A percentile compares a stretch with the other conserved stretches of the same genome.
phyloP scores from a whole-genome alignment of 352 stramenopile genomes.

The Plasmopara muralis region DNA sequence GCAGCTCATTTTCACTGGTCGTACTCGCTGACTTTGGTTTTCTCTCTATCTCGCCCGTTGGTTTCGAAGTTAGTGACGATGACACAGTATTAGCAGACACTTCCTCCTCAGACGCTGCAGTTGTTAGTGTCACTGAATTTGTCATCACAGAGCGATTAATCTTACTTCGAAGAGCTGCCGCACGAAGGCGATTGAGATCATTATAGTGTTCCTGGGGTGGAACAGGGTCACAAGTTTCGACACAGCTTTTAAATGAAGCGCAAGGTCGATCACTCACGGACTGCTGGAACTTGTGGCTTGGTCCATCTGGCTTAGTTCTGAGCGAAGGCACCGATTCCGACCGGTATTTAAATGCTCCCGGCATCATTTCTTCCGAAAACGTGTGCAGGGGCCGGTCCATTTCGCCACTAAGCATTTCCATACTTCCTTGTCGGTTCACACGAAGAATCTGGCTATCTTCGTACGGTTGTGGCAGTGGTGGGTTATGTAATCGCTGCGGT shows the following conservation, averaged over 20 bases:
- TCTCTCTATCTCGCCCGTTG: constrained; percentile 1
- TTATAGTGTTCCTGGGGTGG: not conserved
- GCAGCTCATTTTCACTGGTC: constrained; percentile 33
- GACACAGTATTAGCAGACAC: constrained; percentile 3
- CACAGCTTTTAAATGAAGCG: no score
- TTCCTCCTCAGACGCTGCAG: not conserved
- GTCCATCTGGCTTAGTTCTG: constrained; percentile 4
- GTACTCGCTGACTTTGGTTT: constrained; percentile 11
- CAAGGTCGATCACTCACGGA: constrained; percentile 6
- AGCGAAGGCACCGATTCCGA: constrained; percentile 17
- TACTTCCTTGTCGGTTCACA: constrained; percentile 54
- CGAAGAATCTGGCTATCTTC: constrained; percentile 62
- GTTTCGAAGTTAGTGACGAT: constrained; percentile 3
- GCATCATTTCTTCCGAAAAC: constrained; percentile 10
- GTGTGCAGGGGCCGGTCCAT: constrained; percentile 5
- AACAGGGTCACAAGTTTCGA: no score
- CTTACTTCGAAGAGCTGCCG: constrained; percentile 58
- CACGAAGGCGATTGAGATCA: constrained; percentile 64
- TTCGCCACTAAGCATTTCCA: constrained; percentile 43
- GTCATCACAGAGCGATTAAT: constrained; percentile 30
- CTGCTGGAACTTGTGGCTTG: constrained; percentile 9
- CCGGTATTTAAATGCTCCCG: constrained; percentile 43
- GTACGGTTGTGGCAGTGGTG: constrained; percentile 17
- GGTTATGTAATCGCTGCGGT: constrained; percentile 5
- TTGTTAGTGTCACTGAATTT: not conserved